Evolutionary conservation across 2,329 filamentous ascomycete genomes (phyloP).

Genomic region (Trichoderma atroviride): DNA sequence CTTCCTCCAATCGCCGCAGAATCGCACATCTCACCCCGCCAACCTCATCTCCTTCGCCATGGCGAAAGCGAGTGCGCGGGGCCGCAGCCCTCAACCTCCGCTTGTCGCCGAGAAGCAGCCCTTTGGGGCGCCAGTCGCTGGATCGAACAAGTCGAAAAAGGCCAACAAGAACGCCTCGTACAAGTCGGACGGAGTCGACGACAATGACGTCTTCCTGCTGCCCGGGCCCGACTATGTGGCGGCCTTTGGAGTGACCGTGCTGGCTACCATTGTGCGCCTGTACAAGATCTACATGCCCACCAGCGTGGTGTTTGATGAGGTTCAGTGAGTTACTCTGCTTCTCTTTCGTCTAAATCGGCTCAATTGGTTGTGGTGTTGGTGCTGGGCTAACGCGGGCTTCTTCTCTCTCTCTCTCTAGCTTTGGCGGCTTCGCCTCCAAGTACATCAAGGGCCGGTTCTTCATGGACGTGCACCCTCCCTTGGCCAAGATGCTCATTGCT

Average conservation of each 20-base stretch:
- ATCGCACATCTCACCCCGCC: slow-evolving; percentile 1
- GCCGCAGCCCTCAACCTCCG: slow-evolving; percentile 43
- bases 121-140: slow-evolving; percentile 21
- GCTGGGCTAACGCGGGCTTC: neutral
- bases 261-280: slow-evolving; percentile 79
- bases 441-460: slow-evolving; percentile 99
- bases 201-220: slow-evolving; percentile 91
- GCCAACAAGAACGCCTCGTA: slow-evolving; percentile 57
- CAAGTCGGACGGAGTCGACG: slow-evolving; percentile 75
- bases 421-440: slow-evolving; percentile 96
- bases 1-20: slow-evolving; percentile 1
- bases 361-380: neutral
- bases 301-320: slow-evolving; percentile 98
- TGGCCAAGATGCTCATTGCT: slow-evolving; percentile 95
- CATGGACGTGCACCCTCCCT: slow-evolving; percentile 98
- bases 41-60: slow-evolving; percentile 33
- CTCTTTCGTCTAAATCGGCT: neutral
- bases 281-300: slow-evolving; percentile 96
- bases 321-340: slow-evolving; percentile 71
- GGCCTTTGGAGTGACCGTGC: slow-evolving; percentile 69
- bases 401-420: slow-evolving; percentile 55
- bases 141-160: slow-evolving; percentile 42
- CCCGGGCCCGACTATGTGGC: slow-evolving; percentile 82
- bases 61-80: slow-evolving; percentile 41
- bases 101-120: slow-evolving; percentile 31